phyloP scores from a whole-genome alignment of 208 protist species.

The Acanthamoeba triangularis region DNA sequence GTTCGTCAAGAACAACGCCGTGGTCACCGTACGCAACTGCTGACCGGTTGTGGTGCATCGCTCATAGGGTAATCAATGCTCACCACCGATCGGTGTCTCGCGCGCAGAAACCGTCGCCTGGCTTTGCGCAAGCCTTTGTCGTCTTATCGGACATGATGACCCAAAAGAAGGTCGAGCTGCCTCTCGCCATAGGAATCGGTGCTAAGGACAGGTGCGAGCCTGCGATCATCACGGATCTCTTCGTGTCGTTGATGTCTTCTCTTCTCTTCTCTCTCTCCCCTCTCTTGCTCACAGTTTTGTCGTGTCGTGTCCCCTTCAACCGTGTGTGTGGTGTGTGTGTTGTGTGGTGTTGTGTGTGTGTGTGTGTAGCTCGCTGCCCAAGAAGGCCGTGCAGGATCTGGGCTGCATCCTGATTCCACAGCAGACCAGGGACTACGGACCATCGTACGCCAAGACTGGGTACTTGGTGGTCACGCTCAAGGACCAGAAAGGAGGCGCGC shows the following conservation, averaged over 20 bases:
- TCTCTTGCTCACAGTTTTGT: background rate
- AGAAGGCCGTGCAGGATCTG: conserved; percentile 29
- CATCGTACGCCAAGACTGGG: conserved; percentile 31
- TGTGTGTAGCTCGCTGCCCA: background rate
- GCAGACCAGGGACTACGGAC: conserved; percentile 62
- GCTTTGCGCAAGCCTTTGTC: conserved; percentile 1
- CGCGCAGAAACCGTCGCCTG: conserved; percentile 31
- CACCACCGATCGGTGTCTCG: background rate
- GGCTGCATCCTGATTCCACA: conserved; percentile 47
- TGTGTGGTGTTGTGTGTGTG: background rate
- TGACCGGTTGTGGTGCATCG: too few relatives aligned
- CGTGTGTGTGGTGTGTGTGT: background rate
- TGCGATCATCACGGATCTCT: background rate
- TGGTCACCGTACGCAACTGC: conserved; percentile 47
- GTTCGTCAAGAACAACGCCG: conserved; percentile 31
- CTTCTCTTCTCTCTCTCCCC: background rate
- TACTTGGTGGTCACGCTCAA: conserved; percentile 45
- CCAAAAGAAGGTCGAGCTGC: conserved; percentile 8
- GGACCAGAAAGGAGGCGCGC: conserved; percentile 46
- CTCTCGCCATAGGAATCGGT: conserved; percentile 9
- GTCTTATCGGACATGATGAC: conserved; percentile 60
- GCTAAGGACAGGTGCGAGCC: conserved; percentile 19
- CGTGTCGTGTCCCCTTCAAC: background rate
- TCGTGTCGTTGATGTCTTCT: background rate
- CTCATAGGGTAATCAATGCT: too few relatives aligned